phyloP scores from a whole-genome alignment of 768 basidiomycete genomes.

The Galerina sulciceps region DNA sequence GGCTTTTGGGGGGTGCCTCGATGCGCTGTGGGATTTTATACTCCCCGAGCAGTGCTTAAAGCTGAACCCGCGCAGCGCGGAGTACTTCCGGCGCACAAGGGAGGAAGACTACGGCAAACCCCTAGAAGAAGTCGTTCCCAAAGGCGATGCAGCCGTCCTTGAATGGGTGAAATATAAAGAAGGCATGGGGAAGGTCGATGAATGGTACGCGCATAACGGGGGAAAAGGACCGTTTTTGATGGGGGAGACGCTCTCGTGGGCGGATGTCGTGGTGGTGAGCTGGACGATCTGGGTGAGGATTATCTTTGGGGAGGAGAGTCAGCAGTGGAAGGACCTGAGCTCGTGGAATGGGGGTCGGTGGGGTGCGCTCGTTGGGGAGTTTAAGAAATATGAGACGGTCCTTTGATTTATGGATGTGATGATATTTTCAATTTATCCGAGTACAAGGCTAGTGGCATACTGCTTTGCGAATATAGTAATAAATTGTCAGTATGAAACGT shows the following conservation, averaged over 20 bases:
- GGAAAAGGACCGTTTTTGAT: slow-evolving; percentile 26
- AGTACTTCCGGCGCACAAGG: slow-evolving; percentile 23
- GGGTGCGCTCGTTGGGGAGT: slow-evolving; percentile 24
- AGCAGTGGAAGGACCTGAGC: slow-evolving; percentile 37
- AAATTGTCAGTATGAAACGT: too few species aligned
- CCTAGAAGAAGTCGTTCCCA: slow-evolving; percentile 25
- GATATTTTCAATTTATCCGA: too few species aligned
- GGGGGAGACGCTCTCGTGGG: slow-evolving; percentile 35
- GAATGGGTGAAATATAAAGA: slow-evolving; percentile 26
- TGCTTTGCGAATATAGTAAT: too few species aligned
- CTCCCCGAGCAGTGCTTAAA: slow-evolving; percentile 1
- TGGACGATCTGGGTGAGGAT: slow-evolving; percentile 11
- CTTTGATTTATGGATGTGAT: too few species aligned
- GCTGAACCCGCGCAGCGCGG: slow-evolving; percentile 16
- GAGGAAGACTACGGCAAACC: slow-evolving; percentile 20
- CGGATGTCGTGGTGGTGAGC: slow-evolving; percentile 44
- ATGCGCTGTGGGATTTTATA: background rate
- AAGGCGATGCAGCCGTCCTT: slow-evolving; percentile 20
- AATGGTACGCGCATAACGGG: slow-evolving; percentile 25
- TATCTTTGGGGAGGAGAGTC: slow-evolving; percentile 34
- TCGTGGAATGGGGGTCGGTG: slow-evolving; percentile 37
- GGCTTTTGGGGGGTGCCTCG: background rate
- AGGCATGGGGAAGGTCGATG: slow-evolving; percentile 20
- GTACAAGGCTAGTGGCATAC: too few species aligned
- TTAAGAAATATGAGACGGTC: slow-evolving; percentile 23